A percentile compares a stretch with the other conserved stretches of the same genome.
phyloP scores from a whole-genome alignment of 176 grass and related monocot species.

The Juncus inflexus region DNA sequence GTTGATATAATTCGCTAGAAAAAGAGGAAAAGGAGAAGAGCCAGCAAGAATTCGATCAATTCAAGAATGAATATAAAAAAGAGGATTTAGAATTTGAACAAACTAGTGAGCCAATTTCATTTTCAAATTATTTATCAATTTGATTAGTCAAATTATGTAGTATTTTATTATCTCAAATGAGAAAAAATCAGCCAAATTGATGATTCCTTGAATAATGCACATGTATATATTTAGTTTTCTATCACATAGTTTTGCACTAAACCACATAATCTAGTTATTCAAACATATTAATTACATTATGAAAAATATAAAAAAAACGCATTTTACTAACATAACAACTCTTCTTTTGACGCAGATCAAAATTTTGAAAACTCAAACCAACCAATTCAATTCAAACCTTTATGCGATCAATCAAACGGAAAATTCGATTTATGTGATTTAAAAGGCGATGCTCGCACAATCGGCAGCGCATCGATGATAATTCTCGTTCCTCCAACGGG shows the following conservation, averaged over 20 bases:
- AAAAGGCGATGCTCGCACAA: constrained; percentile 30
- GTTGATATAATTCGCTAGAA: background rate
- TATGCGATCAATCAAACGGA: constrained; percentile 44
- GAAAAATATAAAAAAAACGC: background rate
- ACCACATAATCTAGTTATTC: background rate
- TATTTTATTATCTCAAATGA: background rate
- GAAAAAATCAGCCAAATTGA: background rate
- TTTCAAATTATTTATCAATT: background rate
- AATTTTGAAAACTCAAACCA: constrained; percentile 34
- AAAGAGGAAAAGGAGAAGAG: constrained; percentile 23
- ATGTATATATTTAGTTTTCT: too few relatives aligned
- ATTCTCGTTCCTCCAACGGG: constrained; percentile 17
- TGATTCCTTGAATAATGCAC: too few relatives aligned
- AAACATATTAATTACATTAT: background rate
- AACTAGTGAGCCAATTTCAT: constrained; percentile 14
- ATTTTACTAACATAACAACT: background rate
- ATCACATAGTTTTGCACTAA: background rate
- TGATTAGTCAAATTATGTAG: background rate
- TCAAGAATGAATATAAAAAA: constrained; percentile 5
- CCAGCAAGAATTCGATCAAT: constrained; percentile 5
- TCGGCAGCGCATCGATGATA: constrained; percentile 21
- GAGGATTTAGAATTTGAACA: background rate
- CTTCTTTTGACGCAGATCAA: constrained; percentile 26
- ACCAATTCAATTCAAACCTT: constrained; percentile 24
- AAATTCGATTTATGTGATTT: constrained; percentile 63